These are phyloP conservation scores for Leccinum disarticulatum DNA, from an alignment of 768 basidiomycete genomes.

Conservation along the genomic window DNA sequence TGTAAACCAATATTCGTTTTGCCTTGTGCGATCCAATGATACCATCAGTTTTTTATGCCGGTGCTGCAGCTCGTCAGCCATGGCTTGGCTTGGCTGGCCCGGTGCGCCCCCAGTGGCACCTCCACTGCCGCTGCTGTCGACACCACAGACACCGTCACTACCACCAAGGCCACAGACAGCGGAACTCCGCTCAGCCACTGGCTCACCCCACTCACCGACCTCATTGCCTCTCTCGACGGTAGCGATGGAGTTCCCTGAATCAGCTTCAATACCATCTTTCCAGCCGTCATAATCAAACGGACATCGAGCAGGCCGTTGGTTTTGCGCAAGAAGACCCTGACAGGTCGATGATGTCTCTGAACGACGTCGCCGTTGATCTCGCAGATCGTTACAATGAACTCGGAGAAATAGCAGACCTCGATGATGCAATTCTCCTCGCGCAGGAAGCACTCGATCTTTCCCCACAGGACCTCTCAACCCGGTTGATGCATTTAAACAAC, in stretches of 20 bases:
- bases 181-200: conserved; percentile 60
- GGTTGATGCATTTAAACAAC: neutral
- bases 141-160: no score
- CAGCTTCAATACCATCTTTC: neutral
- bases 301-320: neutral
- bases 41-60: no score
- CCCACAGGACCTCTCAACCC: neutral
- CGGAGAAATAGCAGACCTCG: neutral
- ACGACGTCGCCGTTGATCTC: neutral
- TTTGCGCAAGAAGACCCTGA: neutral
- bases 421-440: neutral
- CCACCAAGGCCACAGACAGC: neutral
- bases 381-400: neutral
- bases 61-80: conserved; percentile 21
- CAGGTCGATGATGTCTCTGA: neutral
- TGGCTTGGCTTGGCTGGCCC: neutral
- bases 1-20: no score
- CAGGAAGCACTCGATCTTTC: neutral
- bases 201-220: conserved; percentile 64
- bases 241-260: neutral
- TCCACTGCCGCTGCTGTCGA: conserved; percentile 20
- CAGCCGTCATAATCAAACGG: neutral
- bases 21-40: no score
- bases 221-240: conserved; percentile 41
- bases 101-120: conserved; percentile 11